phyloP scores from a whole-genome alignment of 805 yeast species.

The Brettanomyces bruxellensis region DNA sequence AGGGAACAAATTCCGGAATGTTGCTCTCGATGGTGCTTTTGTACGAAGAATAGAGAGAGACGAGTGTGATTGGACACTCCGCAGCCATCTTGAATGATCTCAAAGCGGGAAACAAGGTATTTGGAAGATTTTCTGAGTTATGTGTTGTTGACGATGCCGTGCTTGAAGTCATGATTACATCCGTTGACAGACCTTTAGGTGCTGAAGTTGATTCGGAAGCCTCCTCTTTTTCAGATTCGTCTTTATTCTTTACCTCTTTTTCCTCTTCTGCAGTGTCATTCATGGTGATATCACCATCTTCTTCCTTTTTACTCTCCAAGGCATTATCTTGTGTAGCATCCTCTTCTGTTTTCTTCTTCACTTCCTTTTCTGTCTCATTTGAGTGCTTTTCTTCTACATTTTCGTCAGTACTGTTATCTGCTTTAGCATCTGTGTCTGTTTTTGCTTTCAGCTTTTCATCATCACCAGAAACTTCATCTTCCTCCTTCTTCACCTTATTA shows the following conservation, averaged over 20 bases:
- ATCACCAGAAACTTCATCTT: not conserved
- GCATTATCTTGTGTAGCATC: not conserved
- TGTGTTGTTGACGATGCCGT: not conserved
- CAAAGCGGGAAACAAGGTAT: constrained; percentile 57
- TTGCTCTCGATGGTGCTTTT: constrained; percentile 64
- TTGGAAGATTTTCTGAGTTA: constrained; percentile 33
- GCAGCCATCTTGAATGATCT: constrained; percentile 84
- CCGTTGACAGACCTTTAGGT: not conserved
- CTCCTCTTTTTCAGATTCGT: not conserved
- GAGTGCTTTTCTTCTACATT: not conserved
- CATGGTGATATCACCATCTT: too few species aligned
- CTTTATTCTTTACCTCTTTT: not conserved
- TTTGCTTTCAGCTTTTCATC: constrained; percentile 11
- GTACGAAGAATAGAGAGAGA: constrained; percentile 80
- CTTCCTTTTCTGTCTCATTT: not conserved
- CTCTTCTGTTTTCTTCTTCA: not conserved
- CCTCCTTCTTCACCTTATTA: not conserved
- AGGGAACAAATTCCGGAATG: constrained; percentile 71
- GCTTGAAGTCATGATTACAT: not conserved
- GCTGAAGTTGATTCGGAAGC: too few species aligned
- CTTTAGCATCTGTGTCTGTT: too few species aligned
- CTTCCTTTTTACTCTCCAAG: not conserved
- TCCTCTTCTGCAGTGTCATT: not conserved
- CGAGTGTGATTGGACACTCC: constrained; percentile 97
- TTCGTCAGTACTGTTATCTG: too few species aligned